Evolutionary conservation across 2,329 filamentous ascomycete species (phyloP), one percentile per base, ranked within the genome.

Genomic region (Exserohilum turcica): DNA sequence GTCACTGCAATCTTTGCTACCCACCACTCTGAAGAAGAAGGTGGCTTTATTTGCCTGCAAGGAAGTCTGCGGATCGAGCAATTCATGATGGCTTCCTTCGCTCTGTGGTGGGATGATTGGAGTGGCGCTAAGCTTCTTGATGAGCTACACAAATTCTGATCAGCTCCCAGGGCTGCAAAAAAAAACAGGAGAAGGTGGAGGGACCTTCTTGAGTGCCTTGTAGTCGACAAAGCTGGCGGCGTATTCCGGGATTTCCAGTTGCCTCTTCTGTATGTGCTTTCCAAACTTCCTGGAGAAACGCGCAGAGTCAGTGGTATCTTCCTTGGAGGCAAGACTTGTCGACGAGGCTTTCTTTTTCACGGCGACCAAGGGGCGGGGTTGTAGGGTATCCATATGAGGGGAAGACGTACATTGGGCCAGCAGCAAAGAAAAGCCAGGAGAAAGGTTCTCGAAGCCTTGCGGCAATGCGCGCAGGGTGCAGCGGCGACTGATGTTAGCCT

Each of bases 241-340:
- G 88, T 99, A 99, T 84, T 99, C 94, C 56, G 94, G 94, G 56
- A 99, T 92, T 76, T 99, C 94, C 71, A 99, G 90, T 84, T 99
- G 94, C 75, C 92, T 89, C 82, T 96, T 96, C 82, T 97, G 94
- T 65, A 99, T 96, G 76, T 97, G 91, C 82, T 99, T 99, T 77
- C 94, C 94, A 81, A 99, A 99, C 85, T 99, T 99, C 94, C 93
- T 99, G 59, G 65, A 68, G 54, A 74, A 74, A 52, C 68, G 70
- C 35, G 67, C 61, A 48, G 66, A 66, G 69, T 74, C 70, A 74
- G 72, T 73, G 29, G 65, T 66, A 45, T 74, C 70, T 48, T 72
- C 69, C 60, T 74, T 72, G 52, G 69, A 70, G 16, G 68, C 65
- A 38, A 74, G 61, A 60, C 68, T 73, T 38, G 66, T 72, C 16